Evolutionary conservation across 495 filamentous ascomycete genomes (phyloP).

Genomic region (Penicilliopsis zonata): DNA sequence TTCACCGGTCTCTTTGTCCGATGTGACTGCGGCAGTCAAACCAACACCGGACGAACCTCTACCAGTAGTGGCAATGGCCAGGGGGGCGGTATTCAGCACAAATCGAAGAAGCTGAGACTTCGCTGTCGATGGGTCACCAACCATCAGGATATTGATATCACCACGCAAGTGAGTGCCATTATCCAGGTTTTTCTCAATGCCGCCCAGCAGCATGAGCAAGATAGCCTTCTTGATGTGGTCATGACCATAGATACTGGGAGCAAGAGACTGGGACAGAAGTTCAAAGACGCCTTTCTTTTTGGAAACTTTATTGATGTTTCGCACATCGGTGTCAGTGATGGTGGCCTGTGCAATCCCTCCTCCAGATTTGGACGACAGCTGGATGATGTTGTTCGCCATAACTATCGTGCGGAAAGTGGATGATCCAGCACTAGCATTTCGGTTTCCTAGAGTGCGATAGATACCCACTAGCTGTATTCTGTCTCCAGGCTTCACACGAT

Average conservation of each 20-base stretch:
- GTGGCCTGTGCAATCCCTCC: conserved; percentile 84
- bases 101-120: conserved; percentile 97
- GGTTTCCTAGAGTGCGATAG: conserved; percentile 85
- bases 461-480: conserved; percentile 92
- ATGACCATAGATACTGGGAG: conserved; percentile 96
- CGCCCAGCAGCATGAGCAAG: conserved; percentile 90
- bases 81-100: conserved; percentile 90
- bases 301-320: conserved; percentile 94
- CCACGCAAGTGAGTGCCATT: conserved; percentile 97
- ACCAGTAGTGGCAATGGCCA: conserved; percentile 96
- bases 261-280: conserved; percentile 85
- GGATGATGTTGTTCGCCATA: conserved; percentile 88
- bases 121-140: conserved; percentile 95
- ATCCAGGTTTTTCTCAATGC: conserved; percentile 97
- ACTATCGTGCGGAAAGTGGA: conserved; percentile 89
- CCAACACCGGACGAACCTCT: conserved; percentile 95
- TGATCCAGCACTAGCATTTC: conserved; percentile 76
- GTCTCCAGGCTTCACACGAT: conserved; percentile 90
- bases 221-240: conserved; percentile 99
- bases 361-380: conserved; percentile 90
- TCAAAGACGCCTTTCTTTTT: conserved; percentile 96
- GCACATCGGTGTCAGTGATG: conserved; percentile 95
- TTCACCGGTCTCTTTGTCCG: conserved; percentile 96
- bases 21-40: conserved; percentile 93
- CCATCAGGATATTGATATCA: conserved; percentile 99